A percentile compares a stretch with the other conserved stretches of the same genome.
phyloP scores from a whole-genome alignment of 2,329 filamentous ascomycete species.

The Purpureocillium takamizusanense region DNA sequence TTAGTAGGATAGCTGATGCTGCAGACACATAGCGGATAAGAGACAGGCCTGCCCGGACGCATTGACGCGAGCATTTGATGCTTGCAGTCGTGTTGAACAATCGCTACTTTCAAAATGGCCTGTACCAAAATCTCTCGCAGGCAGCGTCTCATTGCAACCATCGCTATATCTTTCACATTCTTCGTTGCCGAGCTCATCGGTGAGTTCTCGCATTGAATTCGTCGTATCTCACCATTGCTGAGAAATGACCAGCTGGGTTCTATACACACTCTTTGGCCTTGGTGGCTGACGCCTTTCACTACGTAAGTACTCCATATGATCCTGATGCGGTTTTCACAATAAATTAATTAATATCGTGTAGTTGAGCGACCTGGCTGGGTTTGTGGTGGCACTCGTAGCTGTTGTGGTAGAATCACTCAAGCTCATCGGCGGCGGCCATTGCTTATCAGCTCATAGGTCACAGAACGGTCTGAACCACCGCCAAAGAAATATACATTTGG shows the following conservation, averaged over 20 bases:
- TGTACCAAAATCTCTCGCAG: constrained; percentile 21
- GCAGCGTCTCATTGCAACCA: constrained; percentile 36
- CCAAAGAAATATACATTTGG: constrained; percentile 52
- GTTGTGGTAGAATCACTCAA: constrained; percentile 36
- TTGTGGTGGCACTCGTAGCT: constrained; percentile 56
- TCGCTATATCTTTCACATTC: constrained; percentile 39
- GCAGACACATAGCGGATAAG: too few relatives aligned
- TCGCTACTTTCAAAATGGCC: too few relatives aligned
- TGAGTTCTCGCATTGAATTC: constrained; percentile 15
- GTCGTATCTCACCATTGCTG: constrained; percentile 1
- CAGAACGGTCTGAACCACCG: constrained; percentile 40
- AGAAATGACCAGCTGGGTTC: constrained; percentile 44
- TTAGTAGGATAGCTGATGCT: too few relatives aligned
- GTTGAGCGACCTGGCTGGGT: constrained; percentile 64
- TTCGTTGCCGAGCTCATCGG: constrained; percentile 43
- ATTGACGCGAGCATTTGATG: too few relatives aligned
- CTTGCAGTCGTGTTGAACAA: too few relatives aligned
- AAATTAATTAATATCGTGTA: constrained; percentile 19
- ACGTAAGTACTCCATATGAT: constrained; percentile 32
- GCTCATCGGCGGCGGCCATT: not conserved
- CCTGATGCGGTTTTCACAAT: not conserved
- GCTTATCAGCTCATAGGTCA: constrained; percentile 33
- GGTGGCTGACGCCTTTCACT: constrained; percentile 71
- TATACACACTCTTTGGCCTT: constrained; percentile 63
- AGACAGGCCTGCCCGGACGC: too few relatives aligned